Conservation (phyloP, 768 basidiomycete genomes). For the Butyriboletus loyo region DNA sequence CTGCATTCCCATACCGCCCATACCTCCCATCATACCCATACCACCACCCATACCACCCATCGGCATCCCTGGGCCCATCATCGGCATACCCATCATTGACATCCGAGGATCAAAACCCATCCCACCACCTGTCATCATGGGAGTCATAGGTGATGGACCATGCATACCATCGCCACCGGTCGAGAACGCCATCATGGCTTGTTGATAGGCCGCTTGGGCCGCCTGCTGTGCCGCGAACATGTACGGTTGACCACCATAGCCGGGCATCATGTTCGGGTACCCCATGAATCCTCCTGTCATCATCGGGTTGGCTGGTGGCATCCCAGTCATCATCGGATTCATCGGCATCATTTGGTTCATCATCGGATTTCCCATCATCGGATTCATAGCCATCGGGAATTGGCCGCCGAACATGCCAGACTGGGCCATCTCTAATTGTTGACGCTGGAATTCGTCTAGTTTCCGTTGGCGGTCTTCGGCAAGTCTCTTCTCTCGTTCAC, state of each 20-base stretch:
- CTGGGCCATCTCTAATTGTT: slow-evolving; percentile 89
- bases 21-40: slow-evolving; percentile 40
- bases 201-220: slow-evolving; percentile 80
- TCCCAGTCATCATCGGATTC: slow-evolving; percentile 59
- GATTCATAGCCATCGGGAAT: slow-evolving; percentile 48
- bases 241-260: slow-evolving; percentile 62
- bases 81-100: slow-evolving; percentile 79
- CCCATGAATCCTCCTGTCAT: slow-evolving; percentile 52
- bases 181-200: slow-evolving; percentile 83
- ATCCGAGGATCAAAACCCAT: slow-evolving; percentile 70
- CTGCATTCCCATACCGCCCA: slow-evolving; percentile 48
- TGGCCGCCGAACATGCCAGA: slow-evolving; percentile 66
- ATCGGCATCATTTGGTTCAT: slow-evolving; percentile 46
- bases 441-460: slow-evolving; percentile 85
- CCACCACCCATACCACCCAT: slow-evolving; percentile 43
- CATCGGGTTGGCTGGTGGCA: slow-evolving; percentile 46
- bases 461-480: slow-evolving; percentile 93
- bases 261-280: slow-evolving; percentile 40
- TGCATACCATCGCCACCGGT: slow-evolving; percentile 60
- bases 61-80: slow-evolving; percentile 49
- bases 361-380: slow-evolving; percentile 74
- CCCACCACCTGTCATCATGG: slow-evolving; percentile 55
- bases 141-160: slow-evolving; percentile 40
- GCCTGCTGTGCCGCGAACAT: slow-evolving; percentile 86
- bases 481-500: slow-evolving; percentile 87